These are phyloP conservation scores for Exophiala xenobiotica DNA, from an alignment of 2,329 filamentous ascomycete genomes.

Conservation along the genomic window DNA sequence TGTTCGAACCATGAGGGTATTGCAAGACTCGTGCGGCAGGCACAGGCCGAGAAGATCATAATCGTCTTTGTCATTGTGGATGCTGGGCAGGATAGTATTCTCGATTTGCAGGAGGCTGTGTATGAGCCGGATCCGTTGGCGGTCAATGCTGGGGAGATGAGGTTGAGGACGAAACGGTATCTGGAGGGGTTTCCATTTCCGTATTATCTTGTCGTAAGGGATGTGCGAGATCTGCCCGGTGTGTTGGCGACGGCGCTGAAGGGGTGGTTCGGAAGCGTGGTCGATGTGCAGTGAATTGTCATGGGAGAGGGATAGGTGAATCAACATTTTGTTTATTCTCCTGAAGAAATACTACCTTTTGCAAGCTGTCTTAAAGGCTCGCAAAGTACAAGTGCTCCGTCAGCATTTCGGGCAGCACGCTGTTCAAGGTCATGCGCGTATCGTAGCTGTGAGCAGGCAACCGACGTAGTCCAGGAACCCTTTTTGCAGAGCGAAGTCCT, in stretches of 20 bases:
- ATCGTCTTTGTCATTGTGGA: constrained; percentile 98
- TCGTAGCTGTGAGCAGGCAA: no score
- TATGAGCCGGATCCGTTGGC: constrained; percentile 69
- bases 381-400: no score
- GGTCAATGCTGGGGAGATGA: constrained; percentile 54
- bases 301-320: no score
- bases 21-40: constrained; percentile 76
- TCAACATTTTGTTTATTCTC: no score
- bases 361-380: no score
- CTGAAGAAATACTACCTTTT: no score
- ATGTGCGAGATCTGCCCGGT: constrained; percentile 85
- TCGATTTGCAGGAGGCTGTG: constrained; percentile 83
- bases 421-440: no score
- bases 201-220: constrained; percentile 92
- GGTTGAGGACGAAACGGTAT: constrained; percentile 82
- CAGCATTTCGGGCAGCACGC: no score
- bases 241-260: constrained; percentile 84
- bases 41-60: constrained; percentile 93
- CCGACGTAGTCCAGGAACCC: no score
- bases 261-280: constrained; percentile 87
- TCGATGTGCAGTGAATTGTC: constrained; percentile 34
- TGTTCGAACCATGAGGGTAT: constrained; percentile 88
- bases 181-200: constrained; percentile 95
- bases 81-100: constrained; percentile 58
- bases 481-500: no score